A percentile compares a stretch with the other conserved stretches of the same genome.
Evolutionary conservation across 768 basidiomycete genomes (phyloP).

Genomic region (Lactarius indigo): DNA sequence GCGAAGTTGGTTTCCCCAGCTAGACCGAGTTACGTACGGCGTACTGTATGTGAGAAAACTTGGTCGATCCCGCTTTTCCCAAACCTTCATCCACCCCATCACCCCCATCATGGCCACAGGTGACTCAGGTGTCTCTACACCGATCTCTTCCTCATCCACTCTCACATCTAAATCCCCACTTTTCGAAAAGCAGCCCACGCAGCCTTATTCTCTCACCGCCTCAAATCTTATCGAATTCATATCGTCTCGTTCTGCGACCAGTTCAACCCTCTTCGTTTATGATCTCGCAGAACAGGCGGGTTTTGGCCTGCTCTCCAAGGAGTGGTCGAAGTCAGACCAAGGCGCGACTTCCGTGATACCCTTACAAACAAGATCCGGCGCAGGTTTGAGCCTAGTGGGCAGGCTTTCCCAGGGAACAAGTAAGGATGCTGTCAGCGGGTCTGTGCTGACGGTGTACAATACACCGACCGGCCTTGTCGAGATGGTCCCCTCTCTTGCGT

Average conservation of each 20-base stretch:
- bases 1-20: background rate
- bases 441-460: constrained; percentile 73
- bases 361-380: constrained; percentile 81
- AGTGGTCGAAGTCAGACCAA: constrained; percentile 47
- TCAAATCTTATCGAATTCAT: constrained; percentile 68
- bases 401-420: constrained; percentile 78
- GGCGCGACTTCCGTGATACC: constrained; percentile 54
- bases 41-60: background rate
- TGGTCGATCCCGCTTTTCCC: background rate
- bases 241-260: constrained; percentile 51
- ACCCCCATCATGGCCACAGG: constrained; percentile 29
- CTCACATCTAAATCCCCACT: constrained; percentile 35
- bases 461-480: constrained; percentile 78
- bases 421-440: constrained; percentile 54
- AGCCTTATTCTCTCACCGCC: constrained; percentile 39
- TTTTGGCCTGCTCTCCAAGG: constrained; percentile 69
- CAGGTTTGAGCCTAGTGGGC: constrained; percentile 76
- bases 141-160: constrained; percentile 35
- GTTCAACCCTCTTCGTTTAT: constrained; percentile 73
- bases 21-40: background rate
- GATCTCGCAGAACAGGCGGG: constrained; percentile 84
- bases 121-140: constrained; percentile 30
- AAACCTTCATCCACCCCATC: background rate
- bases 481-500: constrained; percentile 76
- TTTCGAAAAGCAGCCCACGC: constrained; percentile 26